Base-by-base conservation (phyloP, 2,329 filamentous ascomycete species). In the Microsporum canis region DNA sequence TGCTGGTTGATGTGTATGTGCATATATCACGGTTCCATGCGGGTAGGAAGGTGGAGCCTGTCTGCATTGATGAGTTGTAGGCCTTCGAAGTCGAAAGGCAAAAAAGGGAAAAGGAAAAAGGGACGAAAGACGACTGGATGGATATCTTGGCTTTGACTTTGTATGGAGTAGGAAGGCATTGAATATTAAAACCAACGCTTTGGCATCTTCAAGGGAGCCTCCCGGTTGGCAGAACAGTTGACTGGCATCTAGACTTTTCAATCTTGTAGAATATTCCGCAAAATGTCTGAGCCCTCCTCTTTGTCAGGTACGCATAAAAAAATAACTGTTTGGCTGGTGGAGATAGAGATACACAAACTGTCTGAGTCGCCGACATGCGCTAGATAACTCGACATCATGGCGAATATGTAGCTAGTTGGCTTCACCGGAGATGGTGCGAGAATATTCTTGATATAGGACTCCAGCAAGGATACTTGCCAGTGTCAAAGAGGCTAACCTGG, bases 1-100 rank as follows among this genome's bases (percentile, higher is more conserved):
- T 53, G 49, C 49, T 53, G 49, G 27, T 53, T 53, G 12, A 34
- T 53, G 49, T 33, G 49, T 33, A 53, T 53, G 49, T 31, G 29
- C 49, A 53, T 53, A 33, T 53, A 53, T 34, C 49, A 53, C 49
- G 49, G 49, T 34, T 53, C 49, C 49, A 53, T 53, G 29, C 49
- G 49, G 49, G 27, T 27, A 53, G 31, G 49, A 6, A 53, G 31
- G 49, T 53, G 49, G 49, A 53, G 49, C 27, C 43, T 47, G 43
- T n/a, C 43, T 47, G 43, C 43, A 53, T 53, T 53, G 49, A 33
- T 53, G 49, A 34, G 31, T 31, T 31, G 31, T 31, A 34, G 49
- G 27, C 49, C 49, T 33, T 34, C 27, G 33, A 53, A 53, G 27
- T 29, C 10, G 31, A 53, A n/a, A 33, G 12, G 10, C 12, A 34